A percentile compares a stretch with the other conserved stretches of the same genome.
Evolutionary conservation across 1,284 basidiomycete species (phyloP).

Genomic region (Sporisorium graminicola): DNA sequence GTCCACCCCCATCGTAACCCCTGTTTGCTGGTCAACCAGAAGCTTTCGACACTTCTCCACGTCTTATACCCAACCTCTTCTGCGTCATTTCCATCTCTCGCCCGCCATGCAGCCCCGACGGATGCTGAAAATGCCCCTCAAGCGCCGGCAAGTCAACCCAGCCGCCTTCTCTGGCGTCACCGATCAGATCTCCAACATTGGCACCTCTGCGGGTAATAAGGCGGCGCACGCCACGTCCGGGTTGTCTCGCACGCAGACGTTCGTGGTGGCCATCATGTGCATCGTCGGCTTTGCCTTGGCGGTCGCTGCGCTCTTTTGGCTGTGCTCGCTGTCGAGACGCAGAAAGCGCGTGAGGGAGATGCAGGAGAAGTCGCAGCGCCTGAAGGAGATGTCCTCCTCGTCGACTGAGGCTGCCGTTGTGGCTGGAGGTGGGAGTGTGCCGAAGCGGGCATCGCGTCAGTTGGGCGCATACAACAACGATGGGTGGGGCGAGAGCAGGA

Average conservation of each 20-base stretch:
- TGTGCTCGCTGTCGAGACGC: constrained; percentile 37
- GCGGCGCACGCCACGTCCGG: constrained; percentile 30
- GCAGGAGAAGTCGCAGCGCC: constrained; percentile 19
- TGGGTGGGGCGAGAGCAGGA: constrained; percentile 37
- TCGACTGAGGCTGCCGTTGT: constrained; percentile 5
- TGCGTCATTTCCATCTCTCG: not conserved
- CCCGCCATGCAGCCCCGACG: constrained; percentile 12
- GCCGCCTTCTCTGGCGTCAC: constrained; percentile 44
- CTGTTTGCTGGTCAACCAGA: constrained; percentile 26
- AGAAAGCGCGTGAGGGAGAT: constrained; percentile 33
- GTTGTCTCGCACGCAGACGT: constrained; percentile 18
- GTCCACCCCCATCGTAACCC: not conserved
- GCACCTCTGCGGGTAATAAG: constrained; percentile 19
- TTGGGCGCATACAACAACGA: constrained; percentile 16
- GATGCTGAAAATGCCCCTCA: constrained; percentile 4
- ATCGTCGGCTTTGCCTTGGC: constrained; percentile 20
- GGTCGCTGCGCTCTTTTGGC: constrained; percentile 34
- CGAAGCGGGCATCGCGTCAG: constrained; percentile 9
- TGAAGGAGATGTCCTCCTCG: constrained; percentile 4
- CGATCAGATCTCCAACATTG: constrained; percentile 43
- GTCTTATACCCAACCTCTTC: not conserved
- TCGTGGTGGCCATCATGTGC: constrained; percentile 24
- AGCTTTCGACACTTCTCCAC: not conserved
- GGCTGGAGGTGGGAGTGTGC: not conserved
- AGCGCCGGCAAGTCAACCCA: constrained; percentile 39